Percentiles rank a stretch among this genome's conserved stretches.
These are phyloP conservation scores for Calendula officinalis DNA, from an alignment of 129 eudicot species.

Conservation along the genomic window DNA sequence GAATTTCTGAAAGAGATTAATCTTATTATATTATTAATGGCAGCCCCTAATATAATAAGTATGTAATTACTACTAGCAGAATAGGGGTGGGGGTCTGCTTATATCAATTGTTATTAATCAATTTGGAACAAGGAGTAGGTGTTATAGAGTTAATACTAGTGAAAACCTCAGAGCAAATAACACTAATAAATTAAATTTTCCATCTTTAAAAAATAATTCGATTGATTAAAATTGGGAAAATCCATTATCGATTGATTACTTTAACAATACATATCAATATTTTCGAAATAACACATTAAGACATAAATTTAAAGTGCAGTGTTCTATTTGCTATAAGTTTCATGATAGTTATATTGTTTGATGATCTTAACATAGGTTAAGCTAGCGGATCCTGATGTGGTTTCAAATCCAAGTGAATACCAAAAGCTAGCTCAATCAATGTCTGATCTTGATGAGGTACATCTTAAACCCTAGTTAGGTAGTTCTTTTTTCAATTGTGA, in stretches of 20 bases:
- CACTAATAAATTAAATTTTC: no score
- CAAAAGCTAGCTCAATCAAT: conserved; percentile 87
- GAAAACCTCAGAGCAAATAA: neutral
- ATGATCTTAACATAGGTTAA: conserved; percentile 50
- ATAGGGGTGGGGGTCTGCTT: conserved; percentile 14
- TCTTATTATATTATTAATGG: conserved; percentile 4
- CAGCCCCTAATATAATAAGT: neutral
- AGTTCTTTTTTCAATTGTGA: conserved; percentile 6
- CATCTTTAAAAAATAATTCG: no score
- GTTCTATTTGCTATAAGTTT: neutral
- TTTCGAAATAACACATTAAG: conserved; percentile 2
- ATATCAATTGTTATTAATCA: neutral
- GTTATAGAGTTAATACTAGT: neutral
- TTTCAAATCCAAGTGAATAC: conserved; percentile 89
- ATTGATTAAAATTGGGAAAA: no score
- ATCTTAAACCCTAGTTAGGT: neutral
- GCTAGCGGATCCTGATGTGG: conserved; percentile 95
- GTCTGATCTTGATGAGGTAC: conserved; percentile 91
- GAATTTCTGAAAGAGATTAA: conserved; percentile 2
- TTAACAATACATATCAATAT: neutral
- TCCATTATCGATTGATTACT: no score
- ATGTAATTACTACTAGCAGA: conserved; percentile 4
- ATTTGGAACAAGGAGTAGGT: neutral
- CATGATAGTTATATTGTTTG: conserved; percentile 13
- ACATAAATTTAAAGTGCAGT: neutral